Base-by-base conservation (phyloP, 2,329 filamentous ascomycete genomes). In the Calonectria ilicicola region DNA sequence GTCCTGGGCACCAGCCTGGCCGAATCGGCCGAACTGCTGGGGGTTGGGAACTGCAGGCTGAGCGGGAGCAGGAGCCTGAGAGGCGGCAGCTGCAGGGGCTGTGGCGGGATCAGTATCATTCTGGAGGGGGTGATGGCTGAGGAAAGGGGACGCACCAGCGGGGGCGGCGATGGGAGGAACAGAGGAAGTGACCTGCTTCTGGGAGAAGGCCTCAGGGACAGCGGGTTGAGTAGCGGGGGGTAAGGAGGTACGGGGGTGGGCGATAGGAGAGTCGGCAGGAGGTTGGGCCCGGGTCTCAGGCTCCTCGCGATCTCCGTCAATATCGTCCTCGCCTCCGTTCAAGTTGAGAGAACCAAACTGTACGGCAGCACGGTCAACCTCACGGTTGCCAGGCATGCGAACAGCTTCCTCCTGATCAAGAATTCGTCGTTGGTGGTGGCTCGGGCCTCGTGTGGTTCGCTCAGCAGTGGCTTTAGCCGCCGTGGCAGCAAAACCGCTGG, bases 391-490 rank as follows among this genome's bases (percentile, higher is more conserved):
- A 56, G 97, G 97, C 96, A 99, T 98, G 76, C 98, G 95, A 47
- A 99, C 97, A 72, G 97, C 95, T 86, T 99, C 97, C 84, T 98
- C 96, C 83, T 99, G 97, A 80, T 98, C 96, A 80, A 98, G 89
- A 67, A 98, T 90, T 80, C 95, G 94, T 77, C 96, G 92, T 83
- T 97, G 94, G 40, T 77, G 75, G 84, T 94, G 95, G 85, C 93
- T 96, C 23, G 95, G 91, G 67, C 92, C 92, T 73, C 96, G 94
- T 72, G 88, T 87, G 27, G 90, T 86, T 74, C 90, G 83, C 80
- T 92, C 86, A 72, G 90, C 78, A 17, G 93, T 93, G 15, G 94
- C 94, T 86, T 98, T 98, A 80, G 94, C 88, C 29, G 95, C 95
- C 63, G 93, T 93, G n/a, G 94, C 90, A 63, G 93, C 94, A 83